Percentiles rank a stretch among this genome's conserved stretches.
phyloP scores from a whole-genome alignment of 768 basidiomycete species.

The Termitomyces sp. region DNA sequence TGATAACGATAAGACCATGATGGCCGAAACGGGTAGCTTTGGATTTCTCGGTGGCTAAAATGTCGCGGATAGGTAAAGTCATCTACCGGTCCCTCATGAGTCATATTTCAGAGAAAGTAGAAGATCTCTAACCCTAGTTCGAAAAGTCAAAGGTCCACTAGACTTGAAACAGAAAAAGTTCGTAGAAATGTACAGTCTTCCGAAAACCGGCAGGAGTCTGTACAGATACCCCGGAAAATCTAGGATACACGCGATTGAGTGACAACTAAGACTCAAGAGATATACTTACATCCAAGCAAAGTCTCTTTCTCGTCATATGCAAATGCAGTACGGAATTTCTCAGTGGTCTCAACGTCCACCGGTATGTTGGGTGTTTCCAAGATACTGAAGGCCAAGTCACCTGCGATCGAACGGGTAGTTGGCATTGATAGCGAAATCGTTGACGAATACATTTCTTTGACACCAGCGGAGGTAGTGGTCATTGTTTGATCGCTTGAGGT shows the following conservation, averaged over 20 bases:
- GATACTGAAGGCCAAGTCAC: conserved; percentile 76
- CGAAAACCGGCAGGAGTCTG: conserved; percentile 85
- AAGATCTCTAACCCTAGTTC: conserved; percentile 66
- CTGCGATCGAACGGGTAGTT: conserved; percentile 34
- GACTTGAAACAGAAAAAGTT: conserved; percentile 96
- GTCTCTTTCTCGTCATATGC: conserved; percentile 87
- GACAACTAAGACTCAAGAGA: neutral
- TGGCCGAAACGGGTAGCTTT: conserved; percentile 90
- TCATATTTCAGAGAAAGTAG: neutral
- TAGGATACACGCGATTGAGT: conserved; percentile 26
- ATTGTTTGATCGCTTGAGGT: conserved; percentile 23
- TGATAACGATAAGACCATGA: conserved; percentile 83
- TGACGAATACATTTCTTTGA: conserved; percentile 62
- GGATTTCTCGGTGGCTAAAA: conserved; percentile 78
- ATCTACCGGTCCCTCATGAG: conserved; percentile 53
- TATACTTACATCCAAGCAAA: conserved; percentile 78
- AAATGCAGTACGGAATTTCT: conserved; percentile 80
- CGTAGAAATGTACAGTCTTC: conserved; percentile 86
- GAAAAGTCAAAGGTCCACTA: conserved; percentile 69
- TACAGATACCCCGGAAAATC: conserved; percentile 91
- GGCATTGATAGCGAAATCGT: conserved; percentile 25
- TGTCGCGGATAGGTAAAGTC: conserved; percentile 89
- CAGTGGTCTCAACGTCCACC: conserved; percentile 58
- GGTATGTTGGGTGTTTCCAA: conserved; percentile 68
- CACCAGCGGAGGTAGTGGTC: conserved; percentile 29